These are phyloP conservation scores for Irineochytrium annulatum DNA, from an alignment of 192 early-diverging fungal species.

Conservation along the genomic window DNA sequence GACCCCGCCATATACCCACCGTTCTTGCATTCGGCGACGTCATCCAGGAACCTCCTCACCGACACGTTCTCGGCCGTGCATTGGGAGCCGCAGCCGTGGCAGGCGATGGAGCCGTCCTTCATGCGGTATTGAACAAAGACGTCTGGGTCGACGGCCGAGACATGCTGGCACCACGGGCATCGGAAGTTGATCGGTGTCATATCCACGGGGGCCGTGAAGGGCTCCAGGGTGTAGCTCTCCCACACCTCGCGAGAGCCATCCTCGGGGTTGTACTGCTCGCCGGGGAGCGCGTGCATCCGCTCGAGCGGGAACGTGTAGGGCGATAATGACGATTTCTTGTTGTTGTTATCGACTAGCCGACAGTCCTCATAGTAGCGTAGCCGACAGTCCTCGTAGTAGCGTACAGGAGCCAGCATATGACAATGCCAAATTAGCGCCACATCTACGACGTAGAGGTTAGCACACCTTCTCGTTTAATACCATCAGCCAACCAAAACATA, in stretches of 20 bases:
- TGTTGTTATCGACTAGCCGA: no score
- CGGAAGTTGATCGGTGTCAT: conserved; percentile 24
- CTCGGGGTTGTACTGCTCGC: conserved; percentile 32
- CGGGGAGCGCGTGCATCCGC: conserved; percentile 34
- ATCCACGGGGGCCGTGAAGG: conserved; percentile 15
- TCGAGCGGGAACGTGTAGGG: conserved; percentile 49
- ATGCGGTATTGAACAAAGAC: conserved; percentile 27
- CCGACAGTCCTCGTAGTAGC: conserved; percentile 58
- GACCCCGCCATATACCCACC: conserved; percentile 1
- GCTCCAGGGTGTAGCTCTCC: conserved; percentile 30
- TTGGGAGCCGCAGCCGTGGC: conserved; percentile 15
- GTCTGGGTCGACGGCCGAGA: conserved; percentile 7
- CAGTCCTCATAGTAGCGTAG: conserved; percentile 36
- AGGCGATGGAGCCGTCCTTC: conserved; percentile 26
- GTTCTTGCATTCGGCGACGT: conserved; percentile 3
- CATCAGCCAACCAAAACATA: not conserved
- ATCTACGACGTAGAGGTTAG: conserved; percentile 31
- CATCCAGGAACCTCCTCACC: conserved; percentile 24
- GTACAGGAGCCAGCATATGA: conserved; percentile 54
- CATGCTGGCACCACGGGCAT: conserved; percentile 24
- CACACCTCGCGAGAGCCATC: conserved; percentile 29
- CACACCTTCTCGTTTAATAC: not conserved
- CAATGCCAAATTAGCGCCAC: conserved; percentile 59
- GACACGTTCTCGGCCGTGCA: conserved; percentile 19
- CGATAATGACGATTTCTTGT: conserved; percentile 29